A percentile compares a stretch with the other conserved stretches of the same genome.
These are phyloP conservation scores for Didymella lethalis DNA, from an alignment of 2,329 filamentous ascomycete genomes.

Conservation along the genomic window DNA sequence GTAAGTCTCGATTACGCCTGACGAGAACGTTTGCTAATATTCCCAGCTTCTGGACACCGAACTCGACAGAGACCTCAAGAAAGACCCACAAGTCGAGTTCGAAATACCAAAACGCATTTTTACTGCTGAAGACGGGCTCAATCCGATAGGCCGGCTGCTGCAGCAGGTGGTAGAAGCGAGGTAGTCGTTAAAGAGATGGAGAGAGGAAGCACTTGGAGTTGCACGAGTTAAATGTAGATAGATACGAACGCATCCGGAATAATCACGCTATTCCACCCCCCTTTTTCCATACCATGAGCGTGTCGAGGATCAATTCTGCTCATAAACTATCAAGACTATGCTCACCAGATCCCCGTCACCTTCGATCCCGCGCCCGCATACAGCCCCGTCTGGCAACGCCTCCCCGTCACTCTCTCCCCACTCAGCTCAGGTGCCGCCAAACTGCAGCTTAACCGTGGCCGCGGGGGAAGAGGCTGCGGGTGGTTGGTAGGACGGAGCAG, in stretches of 20 bases:
- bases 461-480: neutral
- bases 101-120: conserved; percentile 91
- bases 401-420: too few relatives aligned
- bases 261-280: too few relatives aligned
- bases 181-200: conserved; percentile 20
- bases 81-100: conserved; percentile 87
- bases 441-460: neutral
- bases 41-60: conserved; percentile 81
- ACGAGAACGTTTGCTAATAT: conserved; percentile 2
- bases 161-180: conserved; percentile 40
- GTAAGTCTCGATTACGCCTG: conserved; percentile 59
- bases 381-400: too few relatives aligned
- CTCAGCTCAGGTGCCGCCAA: neutral
- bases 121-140: conserved; percentile 49
- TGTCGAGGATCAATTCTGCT: too few relatives aligned
- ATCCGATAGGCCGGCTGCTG: conserved; percentile 43
- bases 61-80: conserved; percentile 82
- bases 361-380: conserved; percentile 28
- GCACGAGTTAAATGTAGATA: too few relatives aligned
- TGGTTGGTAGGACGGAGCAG: neutral
- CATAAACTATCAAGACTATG: neutral
- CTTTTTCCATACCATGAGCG: too few relatives aligned
- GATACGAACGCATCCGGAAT: too few relatives aligned
- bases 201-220: too few relatives aligned
- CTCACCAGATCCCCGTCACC: conserved; percentile 29